A percentile compares a stretch with the other conserved stretches of the same genome.
phyloP scores from a whole-genome alignment of 441 rosid genomes.

The Aleurites moluccanus region DNA sequence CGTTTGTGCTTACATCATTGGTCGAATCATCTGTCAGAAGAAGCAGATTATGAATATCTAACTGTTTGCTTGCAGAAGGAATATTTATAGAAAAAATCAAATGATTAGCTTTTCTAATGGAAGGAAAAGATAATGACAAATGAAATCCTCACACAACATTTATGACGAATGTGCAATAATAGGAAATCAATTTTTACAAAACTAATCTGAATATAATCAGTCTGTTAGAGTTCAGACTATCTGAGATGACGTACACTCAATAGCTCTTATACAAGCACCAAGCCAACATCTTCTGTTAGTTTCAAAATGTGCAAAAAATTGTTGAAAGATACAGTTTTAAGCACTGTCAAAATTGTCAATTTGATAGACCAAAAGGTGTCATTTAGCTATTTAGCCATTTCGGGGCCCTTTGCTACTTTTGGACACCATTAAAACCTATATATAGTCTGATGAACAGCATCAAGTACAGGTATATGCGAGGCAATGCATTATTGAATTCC shows the following conservation, averaged over 20 bases:
- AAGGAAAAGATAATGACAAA: not conserved
- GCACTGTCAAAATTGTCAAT: not conserved
- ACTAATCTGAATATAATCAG: not conserved
- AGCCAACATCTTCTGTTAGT: not conserved
- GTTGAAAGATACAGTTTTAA: not conserved
- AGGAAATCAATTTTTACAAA: not conserved
- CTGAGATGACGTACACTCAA: not conserved
- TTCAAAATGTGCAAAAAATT: not conserved
- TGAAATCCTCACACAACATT: not conserved
- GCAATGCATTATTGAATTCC: not conserved
- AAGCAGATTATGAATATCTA: constrained; percentile 21
- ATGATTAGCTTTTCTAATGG: not conserved
- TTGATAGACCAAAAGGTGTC: not conserved
- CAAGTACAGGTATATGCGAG: not conserved
- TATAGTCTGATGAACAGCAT: not conserved
- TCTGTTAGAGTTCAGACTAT: not conserved
- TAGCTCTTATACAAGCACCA: not conserved
- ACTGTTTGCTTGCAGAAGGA: constrained; percentile 8
- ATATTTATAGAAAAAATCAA: not conserved
- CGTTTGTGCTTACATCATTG: constrained; percentile 29
- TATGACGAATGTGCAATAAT: not conserved
- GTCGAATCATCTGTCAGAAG: constrained; percentile 49
- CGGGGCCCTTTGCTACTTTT: not conserved
- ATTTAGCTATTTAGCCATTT: constrained; percentile 1
- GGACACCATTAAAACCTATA: not conserved